A percentile compares a stretch with the other conserved stretches of the same genome.
phyloP scores from a whole-genome alignment of 768 basidiomycete species.

The Phaffia tasmanica region DNA sequence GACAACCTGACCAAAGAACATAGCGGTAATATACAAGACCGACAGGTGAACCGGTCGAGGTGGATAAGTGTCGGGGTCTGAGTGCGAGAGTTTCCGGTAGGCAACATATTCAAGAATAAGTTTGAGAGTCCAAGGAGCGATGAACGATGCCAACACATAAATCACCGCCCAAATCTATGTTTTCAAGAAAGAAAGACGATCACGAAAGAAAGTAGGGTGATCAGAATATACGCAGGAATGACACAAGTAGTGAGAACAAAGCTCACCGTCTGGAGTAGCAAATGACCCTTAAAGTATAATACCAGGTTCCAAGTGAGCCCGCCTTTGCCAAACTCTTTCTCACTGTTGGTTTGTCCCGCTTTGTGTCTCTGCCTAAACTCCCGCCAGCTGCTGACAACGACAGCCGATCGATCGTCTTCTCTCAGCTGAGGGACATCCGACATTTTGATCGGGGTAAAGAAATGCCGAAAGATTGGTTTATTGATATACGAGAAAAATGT shows the following conservation, averaged over 20 bases:
- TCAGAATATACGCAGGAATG: neutral
- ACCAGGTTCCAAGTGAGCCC: conserved; percentile 1
- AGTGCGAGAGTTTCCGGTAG: conserved; percentile 29
- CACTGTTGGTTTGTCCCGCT: conserved; percentile 13
- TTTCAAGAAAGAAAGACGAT: conserved; percentile 4
- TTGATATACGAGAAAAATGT: conserved; percentile 30
- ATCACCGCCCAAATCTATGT: conserved; percentile 27
- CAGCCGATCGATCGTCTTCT: conserved; percentile 33
- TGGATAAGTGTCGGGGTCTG: conserved; percentile 29
- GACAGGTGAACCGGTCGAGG: conserved; percentile 37
- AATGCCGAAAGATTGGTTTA: conserved; percentile 21
- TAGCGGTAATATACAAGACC: conserved; percentile 38
- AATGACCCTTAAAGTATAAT: conserved; percentile 17
- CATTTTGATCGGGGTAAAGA: conserved; percentile 14
- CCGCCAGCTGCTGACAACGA: conserved; percentile 31
- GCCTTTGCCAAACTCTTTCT: conserved; percentile 13
- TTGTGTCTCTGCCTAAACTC: conserved; percentile 19
- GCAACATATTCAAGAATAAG: conserved; percentile 37
- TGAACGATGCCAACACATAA: conserved; percentile 36
- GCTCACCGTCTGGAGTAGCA: conserved; percentile 11
- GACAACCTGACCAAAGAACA: conserved; percentile 36
- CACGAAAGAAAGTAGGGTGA: neutral
- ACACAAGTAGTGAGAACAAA: conserved; percentile 10
- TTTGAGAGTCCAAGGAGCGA: conserved; percentile 40
- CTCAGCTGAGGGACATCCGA: conserved; percentile 30